A percentile compares a stretch with the other conserved stretches of the same genome.
Conservation (phyloP, 352 stramenopile species). For the Phytopythium delawarense region DNA sequence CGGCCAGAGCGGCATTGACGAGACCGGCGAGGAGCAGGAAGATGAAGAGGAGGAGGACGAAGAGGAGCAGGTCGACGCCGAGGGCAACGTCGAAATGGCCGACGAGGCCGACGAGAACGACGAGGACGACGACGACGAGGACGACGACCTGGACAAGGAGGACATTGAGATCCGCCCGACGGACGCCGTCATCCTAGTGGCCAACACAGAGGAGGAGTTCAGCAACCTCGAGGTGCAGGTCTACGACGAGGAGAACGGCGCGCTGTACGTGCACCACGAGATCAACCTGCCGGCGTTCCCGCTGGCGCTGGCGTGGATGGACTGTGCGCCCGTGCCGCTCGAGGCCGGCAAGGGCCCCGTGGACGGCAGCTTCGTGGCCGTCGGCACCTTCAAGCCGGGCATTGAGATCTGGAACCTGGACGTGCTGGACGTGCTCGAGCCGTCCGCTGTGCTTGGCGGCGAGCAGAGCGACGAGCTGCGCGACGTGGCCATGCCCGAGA, state of each 20-base stretch:
- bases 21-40: slow-evolving; percentile 22
- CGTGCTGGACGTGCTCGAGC: slow-evolving; percentile 98
- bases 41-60: slow-evolving; percentile 19
- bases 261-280: slow-evolving; percentile 99
- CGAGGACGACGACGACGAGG: slow-evolving; percentile 52
- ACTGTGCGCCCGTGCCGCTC: slow-evolving; percentile 75
- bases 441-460: slow-evolving; percentile 92
- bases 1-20: slow-evolving; percentile 27
- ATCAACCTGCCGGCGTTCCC: slow-evolving; percentile 98
- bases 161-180: slow-evolving; percentile 93
- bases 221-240: slow-evolving; percentile 98
- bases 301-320: slow-evolving; percentile 96
- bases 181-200: slow-evolving; percentile 95
- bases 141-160: slow-evolving; percentile 82
- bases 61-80: slow-evolving; percentile 28
- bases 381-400: slow-evolving; percentile 99
- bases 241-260: slow-evolving; percentile 96
- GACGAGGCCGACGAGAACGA: slow-evolving; percentile 45
- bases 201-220: slow-evolving; percentile 98
- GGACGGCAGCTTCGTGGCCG: slow-evolving; percentile 96
- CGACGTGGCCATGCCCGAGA: slow-evolving; percentile 75
- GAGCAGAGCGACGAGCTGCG: slow-evolving; percentile 83
- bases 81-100: slow-evolving; percentile 50
- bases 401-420: slow-evolving; percentile 99
- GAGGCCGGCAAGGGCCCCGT: slow-evolving; percentile 58